Evolutionary conservation across 73 alveolate species (phyloP), one percentile per base, ranked within the genome.

Genomic region (Uronychia setigera): DNA sequence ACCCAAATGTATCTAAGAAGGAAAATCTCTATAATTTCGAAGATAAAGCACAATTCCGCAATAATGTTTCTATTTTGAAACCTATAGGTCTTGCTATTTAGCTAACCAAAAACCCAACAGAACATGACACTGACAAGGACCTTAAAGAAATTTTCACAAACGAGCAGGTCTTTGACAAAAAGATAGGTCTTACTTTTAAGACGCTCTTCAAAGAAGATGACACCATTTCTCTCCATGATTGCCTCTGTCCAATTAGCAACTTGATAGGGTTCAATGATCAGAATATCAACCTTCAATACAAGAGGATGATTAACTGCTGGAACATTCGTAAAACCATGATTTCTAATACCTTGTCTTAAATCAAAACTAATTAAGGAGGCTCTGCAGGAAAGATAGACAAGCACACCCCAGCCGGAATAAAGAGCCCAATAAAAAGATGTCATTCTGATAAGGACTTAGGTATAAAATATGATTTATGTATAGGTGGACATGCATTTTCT

Each of bases 21-120:
- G 92, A 86, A 32, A 80, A 86, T 14, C 60, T 86, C 13, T 86
- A 86, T 79, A 34, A 76, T 0, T 86, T 86, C 79, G 92, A 86
- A 33, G 33, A 86, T 26, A 58, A 79, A 0, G 31, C 9, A 33
- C 27, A 29, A 0, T 79, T 34, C 76, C 46, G 33, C 32, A 83
- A 78, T 27, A 78, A 86, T 58, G 28, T 59, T 1, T 27, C 57
- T 59, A 31, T 78, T 28, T 60, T 86, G 30, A 78, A 86, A 35
- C 87, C 92, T 5, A 35, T 86, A 13, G 92, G 92, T 0, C 34
- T 86, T 0, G 83, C 87, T 25, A 26, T 86, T 26, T 59, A 76
- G 92, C 32, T 29, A 1, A 75, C 92, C 32, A 46, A 78, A 32
- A 86, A 86, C 77, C 92, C 92, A 1, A 78, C 58, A 32, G 83